Evolutionary conservation across 2,329 filamentous ascomycete species (phyloP).

Genomic region (Alternaria infectoria): DNA sequence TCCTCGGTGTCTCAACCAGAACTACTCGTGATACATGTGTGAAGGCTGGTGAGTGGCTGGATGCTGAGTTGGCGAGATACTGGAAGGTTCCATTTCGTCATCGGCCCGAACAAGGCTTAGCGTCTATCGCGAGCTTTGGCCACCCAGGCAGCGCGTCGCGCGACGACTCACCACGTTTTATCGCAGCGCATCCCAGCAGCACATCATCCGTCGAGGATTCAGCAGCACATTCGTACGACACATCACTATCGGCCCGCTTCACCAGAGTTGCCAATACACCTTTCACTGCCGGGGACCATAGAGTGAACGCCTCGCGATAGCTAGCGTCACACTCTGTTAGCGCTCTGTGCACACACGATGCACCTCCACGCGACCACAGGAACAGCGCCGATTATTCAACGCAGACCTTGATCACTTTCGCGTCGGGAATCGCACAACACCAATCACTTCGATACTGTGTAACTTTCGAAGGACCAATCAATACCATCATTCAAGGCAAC

Average conservation of each 20-base stretch:
- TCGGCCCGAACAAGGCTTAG: slow-evolving; percentile 16
- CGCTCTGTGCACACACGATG: slow-evolving; percentile 35
- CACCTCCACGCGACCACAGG: slow-evolving; percentile 23
- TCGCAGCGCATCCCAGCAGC: slow-evolving; percentile 22
- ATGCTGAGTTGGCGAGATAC: slow-evolving; percentile 8
- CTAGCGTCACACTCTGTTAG: slow-evolving; percentile 27
- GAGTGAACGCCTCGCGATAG: slow-evolving; percentile 15
- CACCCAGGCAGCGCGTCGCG: slow-evolving; percentile 16
- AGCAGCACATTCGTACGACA: neutral
- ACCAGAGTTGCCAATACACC: slow-evolving; percentile 1
- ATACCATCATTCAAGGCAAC: slow-evolving; percentile 26
- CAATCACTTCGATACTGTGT: slow-evolving; percentile 3
- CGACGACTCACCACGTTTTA: slow-evolving; percentile 16
- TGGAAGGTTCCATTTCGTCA: slow-evolving; percentile 31
- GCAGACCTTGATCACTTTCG: slow-evolving; percentile 11
- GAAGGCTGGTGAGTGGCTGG: slow-evolving; percentile 1
- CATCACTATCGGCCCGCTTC: slow-evolving; percentile 19
- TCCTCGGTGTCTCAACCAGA: neutral
- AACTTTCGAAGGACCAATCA: neutral
- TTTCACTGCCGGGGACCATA: slow-evolving; percentile 1
- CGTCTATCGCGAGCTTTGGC: slow-evolving; percentile 9
- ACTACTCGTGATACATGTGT: neutral
- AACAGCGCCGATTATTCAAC: slow-evolving; percentile 20
- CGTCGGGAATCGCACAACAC: neutral
- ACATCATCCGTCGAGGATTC: slow-evolving; percentile 14